phyloP scores from a whole-genome alignment of 768 basidiomycete genomes.

The Leccinum olivaceopallidum region DNA sequence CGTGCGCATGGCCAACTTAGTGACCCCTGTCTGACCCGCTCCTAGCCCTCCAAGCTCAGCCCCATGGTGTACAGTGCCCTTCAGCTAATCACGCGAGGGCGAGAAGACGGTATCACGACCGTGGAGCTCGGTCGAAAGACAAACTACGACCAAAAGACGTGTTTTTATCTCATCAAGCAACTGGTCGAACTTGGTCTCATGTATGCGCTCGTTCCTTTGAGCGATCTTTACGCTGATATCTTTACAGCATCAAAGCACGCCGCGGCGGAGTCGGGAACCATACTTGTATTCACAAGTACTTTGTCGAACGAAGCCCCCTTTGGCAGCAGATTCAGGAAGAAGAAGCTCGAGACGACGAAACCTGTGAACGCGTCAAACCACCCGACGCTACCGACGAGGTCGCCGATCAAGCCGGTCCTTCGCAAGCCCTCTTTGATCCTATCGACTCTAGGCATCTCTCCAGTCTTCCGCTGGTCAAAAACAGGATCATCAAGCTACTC shows the following conservation, averaged over 20 bases:
- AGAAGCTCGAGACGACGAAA: slow-evolving; percentile 46
- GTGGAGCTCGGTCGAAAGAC: slow-evolving; percentile 76
- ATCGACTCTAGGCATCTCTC: slow-evolving; percentile 80
- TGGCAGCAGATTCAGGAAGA: slow-evolving; percentile 80
- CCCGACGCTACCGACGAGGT: slow-evolving; percentile 22
- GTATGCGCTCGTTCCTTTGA: slow-evolving; percentile 40
- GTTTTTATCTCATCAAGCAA: slow-evolving; percentile 82
- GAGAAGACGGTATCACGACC: slow-evolving; percentile 76
- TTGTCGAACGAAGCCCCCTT: slow-evolving; percentile 71
- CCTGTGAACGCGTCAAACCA: slow-evolving; percentile 14
- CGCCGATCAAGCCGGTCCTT: slow-evolving; percentile 19
- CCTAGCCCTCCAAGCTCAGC: slow-evolving; percentile 74
- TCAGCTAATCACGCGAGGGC: slow-evolving; percentile 80
- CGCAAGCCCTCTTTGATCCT: slow-evolving; percentile 57
- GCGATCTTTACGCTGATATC: slow-evolving; percentile 2
- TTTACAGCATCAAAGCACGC: slow-evolving; percentile 67
- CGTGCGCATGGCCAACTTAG: slow-evolving; percentile 24
- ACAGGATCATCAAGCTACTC: slow-evolving; percentile 70
- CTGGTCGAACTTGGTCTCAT: slow-evolving; percentile 72
- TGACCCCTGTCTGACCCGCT: slow-evolving; percentile 10
- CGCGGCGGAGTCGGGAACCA: slow-evolving; percentile 76
- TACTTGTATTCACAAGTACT: slow-evolving; percentile 81
- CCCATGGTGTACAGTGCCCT: slow-evolving; percentile 84
- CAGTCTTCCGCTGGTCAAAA: slow-evolving; percentile 69
- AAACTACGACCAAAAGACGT: slow-evolving; percentile 86